phyloP scores from a whole-genome alignment of 2,329 filamentous ascomycete genomes.

The Thermoascus crustaceus region DNA sequence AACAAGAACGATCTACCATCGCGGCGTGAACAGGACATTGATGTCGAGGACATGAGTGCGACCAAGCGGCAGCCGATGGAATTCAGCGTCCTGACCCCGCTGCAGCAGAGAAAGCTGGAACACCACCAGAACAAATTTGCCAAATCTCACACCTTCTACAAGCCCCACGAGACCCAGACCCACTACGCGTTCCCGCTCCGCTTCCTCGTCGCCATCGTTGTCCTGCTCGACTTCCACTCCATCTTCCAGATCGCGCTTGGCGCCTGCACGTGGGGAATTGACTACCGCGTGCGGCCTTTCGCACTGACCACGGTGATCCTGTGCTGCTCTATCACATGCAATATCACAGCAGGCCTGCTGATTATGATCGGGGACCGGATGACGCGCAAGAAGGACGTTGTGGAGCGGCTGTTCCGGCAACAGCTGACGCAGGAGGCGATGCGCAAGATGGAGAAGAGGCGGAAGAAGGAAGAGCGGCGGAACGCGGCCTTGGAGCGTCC shows the following conservation, averaged over 20 bases:
- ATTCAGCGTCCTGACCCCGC: constrained; percentile 54
- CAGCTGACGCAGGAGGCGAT: constrained; percentile 62
- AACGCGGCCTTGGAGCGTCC: constrained; percentile 15
- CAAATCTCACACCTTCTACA: constrained; percentile 81
- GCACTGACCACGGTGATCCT: constrained; percentile 76
- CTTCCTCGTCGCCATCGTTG: constrained; percentile 67
- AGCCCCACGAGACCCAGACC: constrained; percentile 75
- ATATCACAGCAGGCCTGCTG: constrained; percentile 66
- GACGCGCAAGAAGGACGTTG: constrained; percentile 77
- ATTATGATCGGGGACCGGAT: constrained; percentile 68
- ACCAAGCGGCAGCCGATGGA: constrained; percentile 40
- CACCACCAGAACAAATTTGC: constrained; percentile 74
- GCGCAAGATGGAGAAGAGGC: constrained; percentile 46
- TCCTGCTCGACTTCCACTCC: constrained; percentile 71
- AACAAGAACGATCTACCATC: constrained; percentile 63
- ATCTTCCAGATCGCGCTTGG: constrained; percentile 73
- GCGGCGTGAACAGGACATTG: constrained; percentile 33
- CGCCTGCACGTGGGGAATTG: constrained; percentile 68
- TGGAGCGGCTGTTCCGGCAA: constrained; percentile 68
- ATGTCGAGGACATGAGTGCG: constrained; percentile 37
- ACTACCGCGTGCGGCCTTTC: constrained; percentile 59
- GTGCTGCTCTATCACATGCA: constrained; percentile 67
- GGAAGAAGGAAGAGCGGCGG: constrained; percentile 31
- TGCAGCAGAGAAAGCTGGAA: constrained; percentile 61
- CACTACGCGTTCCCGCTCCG: constrained; percentile 71